A percentile compares a stretch with the other conserved stretches of the same genome.
These are phyloP conservation scores for Saturnispora zaruensis DNA, from an alignment of 805 yeast genomes.

Conservation along the genomic window DNA sequence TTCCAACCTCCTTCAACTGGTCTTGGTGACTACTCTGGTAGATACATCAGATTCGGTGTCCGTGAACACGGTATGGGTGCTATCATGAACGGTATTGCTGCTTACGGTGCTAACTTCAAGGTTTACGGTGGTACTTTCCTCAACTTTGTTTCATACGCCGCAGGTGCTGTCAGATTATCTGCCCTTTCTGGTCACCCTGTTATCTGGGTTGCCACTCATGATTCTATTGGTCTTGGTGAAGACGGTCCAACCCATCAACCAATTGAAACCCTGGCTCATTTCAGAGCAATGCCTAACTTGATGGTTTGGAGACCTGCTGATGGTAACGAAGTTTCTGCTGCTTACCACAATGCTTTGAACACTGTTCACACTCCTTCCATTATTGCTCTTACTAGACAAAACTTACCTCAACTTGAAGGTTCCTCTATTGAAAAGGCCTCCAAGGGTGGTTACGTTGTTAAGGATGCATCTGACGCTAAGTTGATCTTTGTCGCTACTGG, in stretches of 20 bases:
- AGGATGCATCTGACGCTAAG: constrained; percentile 52
- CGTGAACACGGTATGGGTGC: constrained; percentile 99
- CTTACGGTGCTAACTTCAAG: constrained; percentile 77
- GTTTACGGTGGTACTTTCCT: constrained; percentile 97
- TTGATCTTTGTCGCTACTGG: constrained; percentile 84
- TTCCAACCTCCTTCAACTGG: constrained; percentile 83
- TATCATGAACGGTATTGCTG: constrained; percentile 93
- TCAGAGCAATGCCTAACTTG: constrained; percentile 76
- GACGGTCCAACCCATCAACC: constrained; percentile 95
- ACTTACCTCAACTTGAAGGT: constrained; percentile 88
- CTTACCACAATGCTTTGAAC: constrained; percentile 59
- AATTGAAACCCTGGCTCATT: constrained; percentile 78
- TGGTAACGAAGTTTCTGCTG: constrained; percentile 83
- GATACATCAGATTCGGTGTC: constrained; percentile 95
- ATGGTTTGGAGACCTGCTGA: constrained; percentile 92
- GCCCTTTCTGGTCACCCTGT: constrained; percentile 79
- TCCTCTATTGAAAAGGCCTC: constrained; percentile 84
- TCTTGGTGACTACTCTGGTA: constrained; percentile 81
- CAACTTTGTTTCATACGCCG: constrained; percentile 78
- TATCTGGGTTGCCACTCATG: constrained; percentile 84
- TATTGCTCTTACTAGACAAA: constrained; percentile 76
- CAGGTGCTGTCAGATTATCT: constrained; percentile 81
- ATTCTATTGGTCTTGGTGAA: constrained; percentile 86
- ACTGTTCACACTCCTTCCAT: constrained; percentile 61
- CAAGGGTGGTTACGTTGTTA: constrained; percentile 87